Conservation (phyloP, 208 protist species). For the Leishmania mexicana region DNA sequence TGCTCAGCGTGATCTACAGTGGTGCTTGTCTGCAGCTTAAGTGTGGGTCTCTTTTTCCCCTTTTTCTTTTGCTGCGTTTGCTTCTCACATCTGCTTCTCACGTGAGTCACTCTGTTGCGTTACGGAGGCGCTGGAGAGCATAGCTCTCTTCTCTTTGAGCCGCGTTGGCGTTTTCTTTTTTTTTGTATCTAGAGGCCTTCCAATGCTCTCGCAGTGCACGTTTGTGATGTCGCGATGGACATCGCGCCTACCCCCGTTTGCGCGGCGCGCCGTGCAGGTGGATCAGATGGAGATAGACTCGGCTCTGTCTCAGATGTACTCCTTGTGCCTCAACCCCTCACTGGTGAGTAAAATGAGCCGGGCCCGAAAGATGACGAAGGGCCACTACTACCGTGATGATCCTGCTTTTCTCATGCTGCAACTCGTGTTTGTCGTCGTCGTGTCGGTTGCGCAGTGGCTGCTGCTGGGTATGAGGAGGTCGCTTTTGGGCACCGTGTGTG, state of each 20-base stretch:
- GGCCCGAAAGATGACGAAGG: conserved; percentile 95
- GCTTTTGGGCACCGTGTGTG: conserved; percentile 59
- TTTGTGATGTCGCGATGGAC: conserved; percentile 62
- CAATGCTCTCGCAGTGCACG: conserved; percentile 24
- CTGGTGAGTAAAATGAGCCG: conserved; percentile 89
- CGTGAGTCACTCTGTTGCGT: not conserved
- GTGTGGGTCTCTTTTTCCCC: not conserved
- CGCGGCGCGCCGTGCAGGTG: conserved; percentile 74
- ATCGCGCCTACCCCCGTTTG: conserved; percentile 74
- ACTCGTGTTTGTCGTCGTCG: conserved; percentile 78
- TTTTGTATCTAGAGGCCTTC: not conserved
- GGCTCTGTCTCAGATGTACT: conserved; percentile 92
- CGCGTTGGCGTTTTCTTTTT: not conserved
- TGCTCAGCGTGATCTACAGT: not conserved
- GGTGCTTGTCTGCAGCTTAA: not conserved
- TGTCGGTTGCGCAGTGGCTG: conserved; percentile 52
- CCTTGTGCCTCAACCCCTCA: conserved; percentile 73
- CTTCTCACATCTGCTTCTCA: not conserved
- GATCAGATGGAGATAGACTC: conserved; percentile 95
- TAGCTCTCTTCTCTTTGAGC: not conserved
- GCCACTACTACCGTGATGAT: conserved; percentile 97
- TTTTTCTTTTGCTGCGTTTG: conserved; percentile 1
- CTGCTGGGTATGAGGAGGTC: conserved; percentile 37
- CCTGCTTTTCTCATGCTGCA: conserved; percentile 96
- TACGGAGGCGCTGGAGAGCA: not conserved